Evolutionary conservation across 345 rosid species (phyloP).

Genomic region (Excoecaria cochinchinensis): DNA sequence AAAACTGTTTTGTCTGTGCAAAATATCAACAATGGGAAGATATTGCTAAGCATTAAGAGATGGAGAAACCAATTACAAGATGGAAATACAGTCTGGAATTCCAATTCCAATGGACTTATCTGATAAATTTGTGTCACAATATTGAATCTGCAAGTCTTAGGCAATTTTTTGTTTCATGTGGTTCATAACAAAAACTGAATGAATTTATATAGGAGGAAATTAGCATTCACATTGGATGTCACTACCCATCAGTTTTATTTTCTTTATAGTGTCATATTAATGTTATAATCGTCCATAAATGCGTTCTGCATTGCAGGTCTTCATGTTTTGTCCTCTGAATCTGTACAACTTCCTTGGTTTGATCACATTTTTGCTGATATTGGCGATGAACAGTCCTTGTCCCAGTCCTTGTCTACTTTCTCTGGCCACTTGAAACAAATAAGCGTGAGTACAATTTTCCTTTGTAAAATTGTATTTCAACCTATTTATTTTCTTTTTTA

Average conservation of each 20-base stretch:
- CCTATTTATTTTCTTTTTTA: neutral
- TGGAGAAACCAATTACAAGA: neutral
- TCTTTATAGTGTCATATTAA: neutral
- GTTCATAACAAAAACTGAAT: constrained; percentile 1
- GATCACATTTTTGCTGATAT: constrained; percentile 91
- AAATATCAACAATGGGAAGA: neutral
- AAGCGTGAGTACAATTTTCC: constrained; percentile 52
- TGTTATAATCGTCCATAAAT: constrained; percentile 5
- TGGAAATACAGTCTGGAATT: constrained; percentile 1
- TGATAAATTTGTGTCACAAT: neutral
- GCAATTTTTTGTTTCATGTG: neutral
- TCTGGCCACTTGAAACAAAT: constrained; percentile 93
- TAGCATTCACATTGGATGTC: neutral
- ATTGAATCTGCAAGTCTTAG: neutral
- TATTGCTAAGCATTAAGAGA: too few species aligned
- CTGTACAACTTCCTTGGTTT: constrained; percentile 87
- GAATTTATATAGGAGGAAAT: neutral
- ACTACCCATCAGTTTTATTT: neutral
- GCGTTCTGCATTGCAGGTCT: constrained; percentile 56
- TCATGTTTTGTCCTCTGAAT: constrained; percentile 77
- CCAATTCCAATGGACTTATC: neutral
- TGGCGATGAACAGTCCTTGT: constrained; percentile 91
- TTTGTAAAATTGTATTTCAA: constrained; percentile 12
- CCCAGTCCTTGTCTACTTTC: constrained; percentile 90
- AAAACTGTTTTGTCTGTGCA: neutral